Percentiles rank a stretch among this genome's conserved stretches.
phyloP scores from a whole-genome alignment of 164 flowering plant genomes.

The Sedum album region DNA sequence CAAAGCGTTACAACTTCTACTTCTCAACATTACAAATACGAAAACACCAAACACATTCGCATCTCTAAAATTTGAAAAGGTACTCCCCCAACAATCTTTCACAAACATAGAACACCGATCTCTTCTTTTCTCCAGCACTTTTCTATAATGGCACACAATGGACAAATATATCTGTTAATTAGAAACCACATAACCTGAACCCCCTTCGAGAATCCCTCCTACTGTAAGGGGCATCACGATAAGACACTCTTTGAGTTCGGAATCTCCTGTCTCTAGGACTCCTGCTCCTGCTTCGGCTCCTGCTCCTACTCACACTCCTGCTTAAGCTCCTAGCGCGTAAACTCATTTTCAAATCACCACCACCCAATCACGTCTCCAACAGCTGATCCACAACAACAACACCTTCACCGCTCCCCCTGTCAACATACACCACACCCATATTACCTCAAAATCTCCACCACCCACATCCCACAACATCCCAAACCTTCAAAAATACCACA shows the following conservation, averaged over 20 bases:
- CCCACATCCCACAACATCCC: not conserved
- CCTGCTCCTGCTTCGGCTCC: conserved; percentile 31
- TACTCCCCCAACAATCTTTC: not conserved
- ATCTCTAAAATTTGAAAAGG: not conserved
- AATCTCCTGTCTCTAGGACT: conserved; percentile 43
- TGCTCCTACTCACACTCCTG: conserved; percentile 22
- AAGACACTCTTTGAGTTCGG: conserved; percentile 32
- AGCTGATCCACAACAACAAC: conserved; percentile 14
- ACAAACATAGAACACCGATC: not conserved
- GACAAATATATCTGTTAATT: conserved; percentile 5
- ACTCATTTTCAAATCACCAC: conserved; percentile 32
- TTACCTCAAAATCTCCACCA: conserved; percentile 15
- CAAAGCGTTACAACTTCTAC: too few species aligned
- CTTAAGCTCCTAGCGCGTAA: conserved; percentile 24
- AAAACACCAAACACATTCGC: not conserved
- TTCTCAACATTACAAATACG: too few species aligned
- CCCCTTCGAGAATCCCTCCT: conserved; percentile 38
- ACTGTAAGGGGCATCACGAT: conserved; percentile 41
- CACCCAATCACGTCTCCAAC: conserved; percentile 19
- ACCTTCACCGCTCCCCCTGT: conserved; percentile 19
- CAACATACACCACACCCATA: conserved; percentile 22
- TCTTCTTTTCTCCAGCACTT: not conserved
- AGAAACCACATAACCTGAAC: conserved; percentile 40
- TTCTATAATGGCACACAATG: not conserved
- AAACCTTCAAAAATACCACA: not conserved